A percentile compares a stretch with the other conserved stretches of the same genome.
phyloP scores from a whole-genome alignment of 192 early-diverging fungal genomes.

The Coemansia sp. region DNA sequence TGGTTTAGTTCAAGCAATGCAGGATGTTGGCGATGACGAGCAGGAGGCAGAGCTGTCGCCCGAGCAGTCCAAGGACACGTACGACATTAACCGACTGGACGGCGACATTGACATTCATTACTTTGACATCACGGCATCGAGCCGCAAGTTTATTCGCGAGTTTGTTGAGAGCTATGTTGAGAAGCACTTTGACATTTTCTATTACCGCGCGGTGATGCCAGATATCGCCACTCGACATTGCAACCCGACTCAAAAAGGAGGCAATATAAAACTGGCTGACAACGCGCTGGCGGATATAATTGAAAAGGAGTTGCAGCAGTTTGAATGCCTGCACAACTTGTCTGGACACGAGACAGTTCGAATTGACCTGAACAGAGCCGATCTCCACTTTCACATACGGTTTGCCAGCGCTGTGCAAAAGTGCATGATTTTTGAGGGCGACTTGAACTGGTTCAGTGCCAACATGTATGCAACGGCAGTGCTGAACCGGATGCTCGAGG shows the following conservation, averaged over 20 bases:
- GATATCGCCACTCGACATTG: constrained; percentile 3
- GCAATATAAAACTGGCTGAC: constrained; percentile 8
- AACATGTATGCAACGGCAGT: constrained; percentile 36
- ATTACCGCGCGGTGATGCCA: constrained; percentile 17
- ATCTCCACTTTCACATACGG: constrained; percentile 34
- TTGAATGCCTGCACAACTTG: constrained; percentile 5
- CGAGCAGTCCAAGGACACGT: constrained; percentile 29
- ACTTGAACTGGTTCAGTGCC: constrained; percentile 34
- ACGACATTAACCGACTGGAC: constrained; percentile 34
- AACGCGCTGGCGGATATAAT: constrained; percentile 4
- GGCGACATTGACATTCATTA: constrained; percentile 43
- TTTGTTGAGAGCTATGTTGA: constrained; percentile 46
- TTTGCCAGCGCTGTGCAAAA: constrained; percentile 20
- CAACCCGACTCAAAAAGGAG: neutral
- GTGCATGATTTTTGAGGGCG: constrained; percentile 25
- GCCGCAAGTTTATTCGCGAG: constrained; percentile 31
- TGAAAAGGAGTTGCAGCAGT: constrained; percentile 29
- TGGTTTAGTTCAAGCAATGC: neutral
- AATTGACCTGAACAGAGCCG: constrained; percentile 14
- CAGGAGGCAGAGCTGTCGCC: constrained; percentile 16
- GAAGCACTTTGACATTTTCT: constrained; percentile 36
- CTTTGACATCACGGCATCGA: constrained; percentile 18
- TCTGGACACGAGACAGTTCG: neutral
- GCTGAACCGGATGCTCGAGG: constrained; percentile 40
- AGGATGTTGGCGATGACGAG: neutral